A percentile compares a stretch with the other conserved stretches of the same genome.
These are phyloP conservation scores for Colletotrichum truncatum DNA, from an alignment of 2,329 filamentous ascomycete species.

Conservation along the genomic window DNA sequence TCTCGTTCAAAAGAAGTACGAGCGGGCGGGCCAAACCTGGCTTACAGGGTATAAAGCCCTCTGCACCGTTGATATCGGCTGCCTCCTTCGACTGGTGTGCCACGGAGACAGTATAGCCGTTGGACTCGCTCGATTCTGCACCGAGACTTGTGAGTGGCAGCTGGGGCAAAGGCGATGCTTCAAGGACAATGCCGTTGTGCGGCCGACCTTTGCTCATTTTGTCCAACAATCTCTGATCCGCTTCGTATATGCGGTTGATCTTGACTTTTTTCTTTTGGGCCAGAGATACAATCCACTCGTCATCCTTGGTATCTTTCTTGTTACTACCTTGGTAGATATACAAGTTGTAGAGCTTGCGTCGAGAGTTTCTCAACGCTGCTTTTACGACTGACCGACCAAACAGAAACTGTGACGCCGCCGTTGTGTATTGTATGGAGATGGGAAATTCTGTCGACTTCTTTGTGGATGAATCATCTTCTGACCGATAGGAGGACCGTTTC, in stretches of 20 bases:
- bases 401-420: conserved; percentile 89
- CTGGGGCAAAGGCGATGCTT: conserved; percentile 84
- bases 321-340: conserved; percentile 76
- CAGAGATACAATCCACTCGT: conserved; percentile 53
- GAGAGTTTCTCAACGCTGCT: conserved; percentile 73
- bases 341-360: conserved; percentile 83
- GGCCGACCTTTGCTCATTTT: conserved; percentile 85
- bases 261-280: conserved; percentile 60
- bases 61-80: conserved; percentile 73
- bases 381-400: conserved; percentile 86
- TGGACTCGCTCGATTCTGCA: conserved; percentile 50
- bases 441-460: conserved; percentile 3
- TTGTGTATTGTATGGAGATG: conserved; percentile 66
- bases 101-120: conserved; percentile 67
- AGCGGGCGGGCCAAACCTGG: conserved; percentile 69
- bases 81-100: conserved; percentile 81
- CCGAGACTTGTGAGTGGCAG: conserved; percentile 71
- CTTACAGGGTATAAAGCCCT: conserved; percentile 54
- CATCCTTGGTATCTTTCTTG: conserved; percentile 57
- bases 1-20: conserved; percentile 77
- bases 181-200: conserved; percentile 90
- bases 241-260: conserved; percentile 66
- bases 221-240: conserved; percentile 76
- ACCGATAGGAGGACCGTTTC: neutral
- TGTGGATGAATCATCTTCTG: neutral